Evolutionary conservation across 768 basidiomycete species (phyloP).

Genomic region (Mycena galopus): DNA sequence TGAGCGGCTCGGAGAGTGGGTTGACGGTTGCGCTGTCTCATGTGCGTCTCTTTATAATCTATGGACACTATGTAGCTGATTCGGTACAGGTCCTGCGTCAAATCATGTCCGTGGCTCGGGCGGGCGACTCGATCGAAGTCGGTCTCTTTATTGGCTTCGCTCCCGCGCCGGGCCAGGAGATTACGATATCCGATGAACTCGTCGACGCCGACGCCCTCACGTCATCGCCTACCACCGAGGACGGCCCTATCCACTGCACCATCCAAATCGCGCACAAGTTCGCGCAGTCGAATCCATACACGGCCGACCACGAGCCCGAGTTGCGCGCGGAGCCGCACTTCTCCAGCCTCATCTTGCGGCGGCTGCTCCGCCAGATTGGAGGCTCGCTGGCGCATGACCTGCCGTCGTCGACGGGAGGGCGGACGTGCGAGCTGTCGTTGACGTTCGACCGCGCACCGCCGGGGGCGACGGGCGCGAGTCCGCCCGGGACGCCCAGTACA

Average conservation of each 20-base stretch:
- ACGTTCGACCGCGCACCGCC: slow-evolving; percentile 71
- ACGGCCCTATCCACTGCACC: slow-evolving; percentile 55
- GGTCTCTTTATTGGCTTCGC: slow-evolving; percentile 73
- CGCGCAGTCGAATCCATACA: slow-evolving; percentile 34
- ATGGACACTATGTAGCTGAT: slow-evolving; percentile 29
- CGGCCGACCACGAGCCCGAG: slow-evolving; percentile 47
- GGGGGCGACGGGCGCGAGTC: slow-evolving; percentile 54
- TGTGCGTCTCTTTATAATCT: slow-evolving; percentile 64
- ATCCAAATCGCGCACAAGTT: slow-evolving; percentile 67
- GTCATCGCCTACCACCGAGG: slow-evolving; percentile 43
- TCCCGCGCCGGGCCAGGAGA: slow-evolving; percentile 36
- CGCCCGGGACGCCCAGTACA: slow-evolving; percentile 50
- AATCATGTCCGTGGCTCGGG: slow-evolving; percentile 74
- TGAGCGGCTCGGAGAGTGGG: slow-evolving; percentile 88
- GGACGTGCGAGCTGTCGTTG: slow-evolving; percentile 76
- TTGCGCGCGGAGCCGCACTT: slow-evolving; percentile 57
- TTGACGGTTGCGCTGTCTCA: slow-evolving; percentile 85
- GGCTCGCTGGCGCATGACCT: slow-evolving; percentile 62
- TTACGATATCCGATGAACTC: slow-evolving; percentile 27
- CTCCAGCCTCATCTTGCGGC: slow-evolving; percentile 66
- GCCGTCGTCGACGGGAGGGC: slow-evolving; percentile 61
- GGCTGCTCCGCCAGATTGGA: slow-evolving; percentile 70
- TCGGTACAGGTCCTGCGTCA: slow-evolving; percentile 82
- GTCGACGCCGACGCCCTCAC: slow-evolving; percentile 39
- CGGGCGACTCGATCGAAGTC: slow-evolving; percentile 88